A percentile compares a stretch with the other conserved stretches of the same genome.
phyloP scores from a whole-genome alignment of 2,329 filamentous ascomycete species.

The Thelonectria discophora region DNA sequence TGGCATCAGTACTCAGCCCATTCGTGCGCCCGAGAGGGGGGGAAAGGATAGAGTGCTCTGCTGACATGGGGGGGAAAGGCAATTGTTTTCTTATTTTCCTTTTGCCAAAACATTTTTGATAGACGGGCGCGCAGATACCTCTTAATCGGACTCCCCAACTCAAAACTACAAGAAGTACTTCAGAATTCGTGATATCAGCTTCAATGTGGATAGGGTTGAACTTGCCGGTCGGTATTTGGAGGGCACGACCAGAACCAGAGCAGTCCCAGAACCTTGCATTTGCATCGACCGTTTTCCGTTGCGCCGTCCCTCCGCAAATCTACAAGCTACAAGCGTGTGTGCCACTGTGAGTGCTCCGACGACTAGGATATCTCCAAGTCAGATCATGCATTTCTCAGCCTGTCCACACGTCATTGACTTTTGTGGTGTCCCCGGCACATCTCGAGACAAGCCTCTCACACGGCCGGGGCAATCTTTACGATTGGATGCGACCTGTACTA shows the following conservation, averaged over 20 bases:
- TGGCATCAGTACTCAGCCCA: constrained; percentile 12
- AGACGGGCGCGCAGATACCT: constrained; percentile 24
- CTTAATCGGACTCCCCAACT: constrained; percentile 19
- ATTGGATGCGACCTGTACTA: constrained; percentile 8
- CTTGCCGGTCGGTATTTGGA: too few species aligned
- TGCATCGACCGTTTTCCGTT: constrained; percentile 21
- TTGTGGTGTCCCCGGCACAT: constrained; percentile 16
- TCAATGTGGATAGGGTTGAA: neutral
- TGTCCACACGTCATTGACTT: constrained; percentile 32
- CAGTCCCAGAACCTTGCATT: neutral
- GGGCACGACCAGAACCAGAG: too few species aligned
- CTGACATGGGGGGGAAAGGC: constrained; percentile 18
- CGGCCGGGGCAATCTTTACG: neutral
- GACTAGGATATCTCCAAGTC: constrained; percentile 26
- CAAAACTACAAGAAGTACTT: neutral
- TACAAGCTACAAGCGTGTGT: too few species aligned
- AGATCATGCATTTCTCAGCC: constrained; percentile 29
- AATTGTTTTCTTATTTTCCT: neutral
- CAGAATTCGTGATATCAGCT: neutral
- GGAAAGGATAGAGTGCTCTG: neutral
- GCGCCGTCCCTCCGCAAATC: constrained; percentile 16
- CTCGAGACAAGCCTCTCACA: neutral
- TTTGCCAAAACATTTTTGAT: constrained; percentile 3
- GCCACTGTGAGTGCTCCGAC: neutral
- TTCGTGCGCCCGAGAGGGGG: neutral